phyloP scores from a whole-genome alignment of 805 yeast species.

The Ogataea populi-albae region DNA sequence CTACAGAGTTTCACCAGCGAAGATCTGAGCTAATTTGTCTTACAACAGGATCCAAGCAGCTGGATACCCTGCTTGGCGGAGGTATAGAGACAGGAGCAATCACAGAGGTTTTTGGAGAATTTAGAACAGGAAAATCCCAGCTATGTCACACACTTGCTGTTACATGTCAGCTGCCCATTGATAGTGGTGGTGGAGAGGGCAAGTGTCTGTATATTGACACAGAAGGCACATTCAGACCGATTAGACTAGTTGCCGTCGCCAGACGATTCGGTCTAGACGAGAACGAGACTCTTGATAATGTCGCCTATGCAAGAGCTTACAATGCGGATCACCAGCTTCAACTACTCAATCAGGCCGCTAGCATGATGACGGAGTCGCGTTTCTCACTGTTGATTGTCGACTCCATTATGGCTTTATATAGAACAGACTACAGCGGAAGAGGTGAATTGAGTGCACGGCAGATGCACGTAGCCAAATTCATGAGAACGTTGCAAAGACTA shows the following conservation, averaged over 20 bases:
- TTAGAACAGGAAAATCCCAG: constrained; percentile 96
- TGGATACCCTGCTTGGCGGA: constrained; percentile 92
- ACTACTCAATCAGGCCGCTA: constrained; percentile 83
- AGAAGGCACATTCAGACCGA: constrained; percentile 95
- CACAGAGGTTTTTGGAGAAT: constrained; percentile 95
- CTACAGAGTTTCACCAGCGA: constrained; percentile 87
- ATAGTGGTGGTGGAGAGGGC: constrained; percentile 98
- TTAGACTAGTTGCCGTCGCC: constrained; percentile 84
- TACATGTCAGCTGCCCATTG: constrained; percentile 93
- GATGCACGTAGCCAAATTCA: constrained; percentile 86
- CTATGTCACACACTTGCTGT: constrained; percentile 95
- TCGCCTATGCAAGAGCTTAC: constrained; percentile 95
- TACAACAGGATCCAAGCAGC: constrained; percentile 92
- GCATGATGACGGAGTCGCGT: constrained; percentile 93
- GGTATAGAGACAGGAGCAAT: constrained; percentile 97
- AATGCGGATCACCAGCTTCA: constrained; percentile 95
- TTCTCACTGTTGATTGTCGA: constrained; percentile 91
- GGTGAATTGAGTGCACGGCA: constrained; percentile 96
- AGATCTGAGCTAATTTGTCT: constrained; percentile 87
- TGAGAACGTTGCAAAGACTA: constrained; percentile 86
- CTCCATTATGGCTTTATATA: constrained; percentile 92
- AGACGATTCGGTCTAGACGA: constrained; percentile 88
- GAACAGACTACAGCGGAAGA: constrained; percentile 93
- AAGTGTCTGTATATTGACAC: constrained; percentile 95
- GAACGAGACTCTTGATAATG: constrained; percentile 92